Percentiles rank a stretch among this genome's conserved stretches.
Conservation (phyloP, 352 stramenopile genomes). For the Phytophthora hibernalis region DNA sequence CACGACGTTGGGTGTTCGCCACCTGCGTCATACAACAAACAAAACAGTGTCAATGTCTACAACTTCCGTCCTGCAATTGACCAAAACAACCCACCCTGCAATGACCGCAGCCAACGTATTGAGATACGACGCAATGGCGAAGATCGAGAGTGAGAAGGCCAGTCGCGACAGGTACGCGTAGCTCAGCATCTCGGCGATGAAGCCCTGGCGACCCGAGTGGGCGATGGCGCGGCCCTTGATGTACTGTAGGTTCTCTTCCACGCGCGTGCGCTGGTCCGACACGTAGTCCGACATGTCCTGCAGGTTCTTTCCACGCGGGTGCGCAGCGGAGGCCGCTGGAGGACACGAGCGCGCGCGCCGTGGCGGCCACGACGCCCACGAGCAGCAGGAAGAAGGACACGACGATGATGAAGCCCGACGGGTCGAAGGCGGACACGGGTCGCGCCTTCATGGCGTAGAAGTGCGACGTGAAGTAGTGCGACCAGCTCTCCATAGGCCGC, state of each 20-base stretch:
- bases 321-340: conserved; percentile 53
- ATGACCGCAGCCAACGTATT: conserved; percentile 86
- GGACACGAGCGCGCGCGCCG: conserved; percentile 51
- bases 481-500: conserved; percentile 68
- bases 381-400: conserved; percentile 71
- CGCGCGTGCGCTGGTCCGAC: conserved; percentile 61
- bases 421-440: conserved; percentile 84
- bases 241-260: conserved; percentile 79
- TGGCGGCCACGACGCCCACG: conserved; percentile 66
- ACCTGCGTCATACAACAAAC: conserved; percentile 43
- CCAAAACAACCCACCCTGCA: conserved; percentile 51
- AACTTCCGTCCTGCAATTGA: neutral
- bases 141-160: conserved; percentile 78
- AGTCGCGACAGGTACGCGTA: conserved; percentile 86
- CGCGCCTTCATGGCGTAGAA: conserved; percentile 88
- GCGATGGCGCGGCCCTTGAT: conserved; percentile 75
- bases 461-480: conserved; percentile 77
- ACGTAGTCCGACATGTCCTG: conserved; percentile 85
- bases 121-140: conserved; percentile 81
- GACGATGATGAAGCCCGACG: conserved; percentile 88
- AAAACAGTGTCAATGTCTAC: neutral
- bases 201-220: conserved; percentile 79
- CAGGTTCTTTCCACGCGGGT: conserved; percentile 75
- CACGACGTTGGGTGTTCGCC: conserved; percentile 85
- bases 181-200: conserved; percentile 90